These are phyloP conservation scores for Nemophila menziesii DNA, from an alignment of 257 asterid genomes.

Conservation along the genomic window DNA sequence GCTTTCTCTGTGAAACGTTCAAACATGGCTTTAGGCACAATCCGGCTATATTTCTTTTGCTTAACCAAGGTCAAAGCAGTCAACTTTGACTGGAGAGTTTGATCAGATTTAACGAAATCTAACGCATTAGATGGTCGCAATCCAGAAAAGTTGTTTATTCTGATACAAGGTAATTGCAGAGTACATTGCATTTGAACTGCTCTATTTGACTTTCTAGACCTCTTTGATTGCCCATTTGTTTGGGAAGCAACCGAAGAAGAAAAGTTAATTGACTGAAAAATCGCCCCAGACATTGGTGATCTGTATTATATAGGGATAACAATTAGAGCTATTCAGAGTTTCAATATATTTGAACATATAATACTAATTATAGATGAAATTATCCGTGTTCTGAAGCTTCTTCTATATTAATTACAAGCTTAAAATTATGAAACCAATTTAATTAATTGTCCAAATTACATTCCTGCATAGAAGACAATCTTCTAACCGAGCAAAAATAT, in stretches of 20 bases:
- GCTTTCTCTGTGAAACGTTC: constrained; percentile 98
- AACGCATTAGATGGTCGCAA: constrained; percentile 62
- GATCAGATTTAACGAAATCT: constrained; percentile 39
- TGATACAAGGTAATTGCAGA: constrained; percentile 24
- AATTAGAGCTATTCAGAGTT: too few species aligned
- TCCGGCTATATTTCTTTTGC: constrained; percentile 35
- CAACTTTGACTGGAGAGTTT: constrained; percentile 59
- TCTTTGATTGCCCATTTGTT: constrained; percentile 34
- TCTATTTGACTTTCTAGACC: constrained; percentile 34
- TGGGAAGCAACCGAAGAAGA: constrained; percentile 44
- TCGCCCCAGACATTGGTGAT: constrained; percentile 53
- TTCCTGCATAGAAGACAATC: too few species aligned
- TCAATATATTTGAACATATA: too few species aligned
- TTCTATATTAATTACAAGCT: too few species aligned
- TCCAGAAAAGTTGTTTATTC: constrained; percentile 48
- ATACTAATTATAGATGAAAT: too few species aligned
- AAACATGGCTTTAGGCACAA: constrained; percentile 77
- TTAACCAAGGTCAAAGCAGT: constrained; percentile 33
- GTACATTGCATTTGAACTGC: constrained; percentile 43
- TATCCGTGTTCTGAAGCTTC: too few species aligned
- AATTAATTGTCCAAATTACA: too few species aligned
- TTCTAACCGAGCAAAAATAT: too few species aligned
- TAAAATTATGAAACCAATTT: too few species aligned
- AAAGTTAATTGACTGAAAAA: constrained; percentile 55
- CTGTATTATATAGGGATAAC: constrained; percentile 22